Evolutionary conservation across 1,284 basidiomycete species (phyloP), one percentile per base, ranked within the genome.

Genomic region (Chiua sp.): DNA sequence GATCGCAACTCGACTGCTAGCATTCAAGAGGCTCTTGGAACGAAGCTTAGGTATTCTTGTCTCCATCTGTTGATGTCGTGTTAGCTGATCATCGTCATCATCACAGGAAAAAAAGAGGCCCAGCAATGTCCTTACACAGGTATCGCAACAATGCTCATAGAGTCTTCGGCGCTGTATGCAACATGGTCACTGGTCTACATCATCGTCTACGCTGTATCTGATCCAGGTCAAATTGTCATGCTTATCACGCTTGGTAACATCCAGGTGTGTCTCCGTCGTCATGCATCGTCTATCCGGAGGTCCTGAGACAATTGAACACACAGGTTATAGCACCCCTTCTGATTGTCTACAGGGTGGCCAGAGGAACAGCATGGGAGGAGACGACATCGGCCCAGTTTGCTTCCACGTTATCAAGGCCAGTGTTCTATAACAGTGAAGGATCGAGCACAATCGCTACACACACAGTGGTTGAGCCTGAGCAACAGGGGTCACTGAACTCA

Each of bases 81-180:
- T n/a, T 26, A 22, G 18, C 37, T 32, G 11, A 5, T 15, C 22
- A 16, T 35, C n/a, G 5, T 15, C 13, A 12, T 47, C 22, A 59
- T n/a, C 15, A 30, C n/a, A 59, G 57, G 49, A 3, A 42, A 35
- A 18, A 20, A 39, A 10, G 33, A 42, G 32, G 35, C 33, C 16
- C 33, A 23, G 13, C n/a, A 20, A 11, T 47, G 42, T 37, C 47
- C 46, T 8, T 59, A 56, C n/a, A 59, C 49, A 8, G 51, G 53
- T 22, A 28, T 56, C n/a, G 35, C 32, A 20, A 30, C 58, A 16
- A 56, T 56, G 42, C 6, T 59, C 15, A 42, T 26, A 3, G 58
- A 59, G 37, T 56, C 58, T 10, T 28, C 54, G 3, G 44, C 28
- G 13, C 49, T 56, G 22, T 59, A 51, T 28, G 47, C 53, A 3